Evolutionary conservation across 164 flowering plant species (phyloP).

Genomic region (Paratinospora sagittata): DNA sequence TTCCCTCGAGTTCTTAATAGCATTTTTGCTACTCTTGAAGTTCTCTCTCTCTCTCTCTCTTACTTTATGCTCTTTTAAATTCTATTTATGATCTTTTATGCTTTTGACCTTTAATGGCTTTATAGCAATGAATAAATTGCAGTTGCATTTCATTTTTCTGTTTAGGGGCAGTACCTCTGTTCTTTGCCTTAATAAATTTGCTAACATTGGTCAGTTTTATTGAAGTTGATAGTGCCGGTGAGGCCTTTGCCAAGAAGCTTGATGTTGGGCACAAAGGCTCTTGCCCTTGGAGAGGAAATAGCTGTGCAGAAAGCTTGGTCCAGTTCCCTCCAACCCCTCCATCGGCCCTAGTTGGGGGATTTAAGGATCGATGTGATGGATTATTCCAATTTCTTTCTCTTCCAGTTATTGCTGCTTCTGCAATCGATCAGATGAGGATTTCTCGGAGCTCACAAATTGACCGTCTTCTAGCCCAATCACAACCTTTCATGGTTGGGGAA

Average conservation of each 20-base stretch:
- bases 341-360: constrained; percentile 90
- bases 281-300: constrained; percentile 95
- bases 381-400: constrained; percentile 80
- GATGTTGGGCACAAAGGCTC: constrained; percentile 58
- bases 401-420: constrained; percentile 71
- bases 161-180: not conserved
- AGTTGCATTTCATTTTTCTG: not conserved
- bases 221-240: constrained; percentile 66
- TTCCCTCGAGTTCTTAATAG: no score
- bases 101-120: not conserved
- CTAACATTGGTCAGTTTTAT: constrained; percentile 15
- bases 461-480: constrained; percentile 57
- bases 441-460: constrained; percentile 70
- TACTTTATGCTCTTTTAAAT: no score
- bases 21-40: no score
- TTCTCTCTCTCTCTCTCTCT: no score
- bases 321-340: constrained; percentile 98
- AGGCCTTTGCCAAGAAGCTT: constrained; percentile 71
- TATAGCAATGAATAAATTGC: no score
- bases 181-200: constrained; percentile 2
- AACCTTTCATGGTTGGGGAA: constrained; percentile 35
- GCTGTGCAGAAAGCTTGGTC: constrained; percentile 93
- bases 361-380: constrained; percentile 95
- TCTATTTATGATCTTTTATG: no score
- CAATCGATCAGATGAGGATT: constrained; percentile 64